Evolutionary conservation across 768 basidiomycete genomes (phyloP).

Genomic region (Tubosaeta sp.): DNA sequence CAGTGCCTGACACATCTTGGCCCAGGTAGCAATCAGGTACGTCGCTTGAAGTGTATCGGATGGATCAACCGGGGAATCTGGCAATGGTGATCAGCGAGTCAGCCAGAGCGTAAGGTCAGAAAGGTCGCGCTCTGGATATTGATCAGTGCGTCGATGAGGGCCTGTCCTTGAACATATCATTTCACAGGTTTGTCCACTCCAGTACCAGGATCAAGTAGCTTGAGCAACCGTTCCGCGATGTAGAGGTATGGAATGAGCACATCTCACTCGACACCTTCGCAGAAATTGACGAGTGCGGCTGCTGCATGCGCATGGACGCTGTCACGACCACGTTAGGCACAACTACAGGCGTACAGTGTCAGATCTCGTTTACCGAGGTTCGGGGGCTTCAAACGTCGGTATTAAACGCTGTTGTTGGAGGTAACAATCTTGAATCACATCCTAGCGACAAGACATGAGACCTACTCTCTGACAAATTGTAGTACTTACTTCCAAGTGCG

Average conservation of each 20-base stretch:
- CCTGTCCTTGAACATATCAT: conserved; percentile 82
- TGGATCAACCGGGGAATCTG: conserved; percentile 65
- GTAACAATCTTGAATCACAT: conserved; percentile 69
- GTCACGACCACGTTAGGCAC: conserved; percentile 1
- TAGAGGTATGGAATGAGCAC: conserved; percentile 76
- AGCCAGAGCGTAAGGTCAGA: neutral
- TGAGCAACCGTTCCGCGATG: conserved; percentile 60
- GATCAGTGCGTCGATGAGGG: conserved; percentile 69
- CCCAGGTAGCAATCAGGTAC: conserved; percentile 85
- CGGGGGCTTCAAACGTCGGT: conserved; percentile 68
- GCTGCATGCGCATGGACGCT: conserved; percentile 88
- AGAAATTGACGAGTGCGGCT: conserved; percentile 87
- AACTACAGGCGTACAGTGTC: neutral
- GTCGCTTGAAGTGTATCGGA: conserved; percentile 67
- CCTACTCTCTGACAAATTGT: neutral
- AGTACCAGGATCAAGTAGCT: conserved; percentile 52
- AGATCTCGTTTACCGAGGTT: conserved; percentile 49
- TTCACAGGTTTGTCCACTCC: conserved; percentile 38
- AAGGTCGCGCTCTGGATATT: conserved; percentile 63
- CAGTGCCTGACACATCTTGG: conserved; percentile 82
- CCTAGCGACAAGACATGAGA: conserved; percentile 35
- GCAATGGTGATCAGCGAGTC: neutral
- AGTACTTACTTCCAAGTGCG: conserved; percentile 69
- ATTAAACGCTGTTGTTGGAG: conserved; percentile 66
- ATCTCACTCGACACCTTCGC: conserved; percentile 75